Evolutionary conservation across 345 rosid species (phyloP), one percentile per base, ranked within the genome.

Genomic region (Brassica carinata): DNA sequence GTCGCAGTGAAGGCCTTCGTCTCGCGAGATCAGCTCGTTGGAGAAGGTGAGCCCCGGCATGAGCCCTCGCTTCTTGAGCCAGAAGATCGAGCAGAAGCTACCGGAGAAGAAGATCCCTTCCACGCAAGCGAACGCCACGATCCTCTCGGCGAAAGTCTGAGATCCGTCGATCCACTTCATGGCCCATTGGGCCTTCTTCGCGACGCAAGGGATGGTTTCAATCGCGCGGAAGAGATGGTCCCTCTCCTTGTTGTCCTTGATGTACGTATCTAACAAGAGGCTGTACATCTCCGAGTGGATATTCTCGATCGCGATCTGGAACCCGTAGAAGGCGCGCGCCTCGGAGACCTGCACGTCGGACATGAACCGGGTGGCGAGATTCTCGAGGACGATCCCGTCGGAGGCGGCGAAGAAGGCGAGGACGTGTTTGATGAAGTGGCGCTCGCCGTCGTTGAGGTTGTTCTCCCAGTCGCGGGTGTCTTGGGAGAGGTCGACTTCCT

Each of bases 341-440:
- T 93, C 98, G 3, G 98, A 70, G 17, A 96, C 86, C 72, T 96
- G 98, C 1, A 93, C 92, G 72, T 96, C 99, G 63, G 90, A 90
- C 99, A 96, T 96, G 88, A 93, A 96, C 0, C 97, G 85, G 0
- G 85, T 92, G 7, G 94, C 96, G 27, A 93, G 94, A 48, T 95
- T 95, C 81, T 93, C 99, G 1, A 93, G 86, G 5, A 93, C 94
- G 80, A 95, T 95, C 3, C 99, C 98, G 30, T 95, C 98, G 0
- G 98, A 93, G 38, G 98, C 96, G 38, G 99, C 99, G 76, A 95
- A 95, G 92, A 93, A 95, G 45, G 98, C 97, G 57, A 95, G 96
- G 8, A 96, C 93, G 81, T 96, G 99, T 36, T 85, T 85, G 76
- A 96, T 81, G 86, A 96, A 96, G 87, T 92, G 97, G 17, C 87